Conservation (phyloP, 352 stramenopile genomes). For the Globisporangium solare region DNA sequence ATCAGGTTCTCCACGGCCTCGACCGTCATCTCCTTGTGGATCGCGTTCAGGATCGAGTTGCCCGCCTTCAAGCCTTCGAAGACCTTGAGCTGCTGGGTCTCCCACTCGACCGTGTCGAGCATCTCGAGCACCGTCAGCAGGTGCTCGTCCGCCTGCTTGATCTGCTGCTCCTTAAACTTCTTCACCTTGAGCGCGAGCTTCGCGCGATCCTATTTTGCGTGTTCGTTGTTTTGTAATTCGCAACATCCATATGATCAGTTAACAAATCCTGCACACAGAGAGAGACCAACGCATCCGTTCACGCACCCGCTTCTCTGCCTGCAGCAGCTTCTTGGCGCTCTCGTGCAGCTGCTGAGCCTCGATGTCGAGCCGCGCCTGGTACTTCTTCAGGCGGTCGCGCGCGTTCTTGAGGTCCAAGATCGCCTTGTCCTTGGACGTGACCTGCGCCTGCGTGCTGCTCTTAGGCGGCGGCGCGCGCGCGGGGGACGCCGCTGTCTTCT, state of each 20-base stretch:
- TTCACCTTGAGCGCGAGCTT: slow-evolving; percentile 86
- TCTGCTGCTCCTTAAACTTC: slow-evolving; percentile 89
- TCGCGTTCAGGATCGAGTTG: slow-evolving; percentile 83
- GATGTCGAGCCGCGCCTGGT: slow-evolving; percentile 74
- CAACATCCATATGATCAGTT: neutral
- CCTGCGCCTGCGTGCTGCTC: slow-evolving; percentile 38
- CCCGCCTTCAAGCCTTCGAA: slow-evolving; percentile 87
- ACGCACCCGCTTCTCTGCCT: slow-evolving; percentile 56
- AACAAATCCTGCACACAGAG: too few species aligned
- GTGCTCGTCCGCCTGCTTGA: slow-evolving; percentile 81
- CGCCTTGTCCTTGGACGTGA: slow-evolving; percentile 87
- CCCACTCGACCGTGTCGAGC: slow-evolving; percentile 87
- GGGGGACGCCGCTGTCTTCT: slow-evolving; percentile 10
- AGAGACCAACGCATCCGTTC: too few species aligned
- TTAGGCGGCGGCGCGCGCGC: slow-evolving; percentile 7
- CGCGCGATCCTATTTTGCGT: slow-evolving; percentile 68
- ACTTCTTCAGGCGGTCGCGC: slow-evolving; percentile 82
- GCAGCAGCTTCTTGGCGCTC: slow-evolving; percentile 72
- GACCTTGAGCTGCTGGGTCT: slow-evolving; percentile 83
- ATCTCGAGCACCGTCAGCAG: slow-evolving; percentile 84
- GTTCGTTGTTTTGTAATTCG: too few species aligned
- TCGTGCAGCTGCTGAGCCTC: slow-evolving; percentile 77
- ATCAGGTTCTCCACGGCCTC: slow-evolving; percentile 87
- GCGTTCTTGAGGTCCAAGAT: slow-evolving; percentile 88
- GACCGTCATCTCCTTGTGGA: slow-evolving; percentile 88